phyloP scores from a whole-genome alignment of 208 protist species.

The Crithidia thermophila region DNA sequence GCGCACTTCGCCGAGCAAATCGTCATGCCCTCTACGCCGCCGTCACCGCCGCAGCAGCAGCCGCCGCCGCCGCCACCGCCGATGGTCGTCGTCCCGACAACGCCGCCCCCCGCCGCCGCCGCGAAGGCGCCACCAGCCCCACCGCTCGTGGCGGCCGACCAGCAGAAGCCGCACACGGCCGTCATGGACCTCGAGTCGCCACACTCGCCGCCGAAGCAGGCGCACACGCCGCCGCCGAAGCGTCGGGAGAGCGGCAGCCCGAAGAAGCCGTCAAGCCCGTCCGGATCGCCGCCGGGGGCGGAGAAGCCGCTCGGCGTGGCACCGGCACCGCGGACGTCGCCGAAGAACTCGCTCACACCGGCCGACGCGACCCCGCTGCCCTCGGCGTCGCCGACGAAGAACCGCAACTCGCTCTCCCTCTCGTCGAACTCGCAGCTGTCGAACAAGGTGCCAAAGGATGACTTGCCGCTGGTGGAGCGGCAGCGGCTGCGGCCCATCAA shows the following conservation, averaged over 20 bases:
- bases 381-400: background rate
- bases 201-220: background rate
- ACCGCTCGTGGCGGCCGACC: background rate
- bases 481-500: conserved; percentile 25
- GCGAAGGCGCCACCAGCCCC: background rate
- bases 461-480: conserved; percentile 19
- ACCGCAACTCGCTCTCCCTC: background rate
- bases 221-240: conserved; percentile 17
- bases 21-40: background rate
- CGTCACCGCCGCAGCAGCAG: background rate
- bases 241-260: too few relatives aligned
- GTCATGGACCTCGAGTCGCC: background rate
- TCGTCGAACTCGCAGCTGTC: background rate
- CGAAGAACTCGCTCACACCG: conserved; percentile 2
- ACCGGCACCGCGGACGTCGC: too few relatives aligned
- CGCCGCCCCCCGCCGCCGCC: background rate
- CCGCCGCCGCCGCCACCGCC: background rate
- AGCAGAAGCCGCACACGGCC: too few relatives aligned
- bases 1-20: conserved; percentile 10
- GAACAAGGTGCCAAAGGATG: conserved; percentile 21
- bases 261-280: too few relatives aligned
- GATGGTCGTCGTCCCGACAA: background rate
- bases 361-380: background rate
- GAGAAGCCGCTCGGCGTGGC: background rate
- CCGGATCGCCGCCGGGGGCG: background rate